These are phyloP conservation scores for Moelleriella libera DNA, from an alignment of 2,329 filamentous ascomycete species.

Conservation along the genomic window DNA sequence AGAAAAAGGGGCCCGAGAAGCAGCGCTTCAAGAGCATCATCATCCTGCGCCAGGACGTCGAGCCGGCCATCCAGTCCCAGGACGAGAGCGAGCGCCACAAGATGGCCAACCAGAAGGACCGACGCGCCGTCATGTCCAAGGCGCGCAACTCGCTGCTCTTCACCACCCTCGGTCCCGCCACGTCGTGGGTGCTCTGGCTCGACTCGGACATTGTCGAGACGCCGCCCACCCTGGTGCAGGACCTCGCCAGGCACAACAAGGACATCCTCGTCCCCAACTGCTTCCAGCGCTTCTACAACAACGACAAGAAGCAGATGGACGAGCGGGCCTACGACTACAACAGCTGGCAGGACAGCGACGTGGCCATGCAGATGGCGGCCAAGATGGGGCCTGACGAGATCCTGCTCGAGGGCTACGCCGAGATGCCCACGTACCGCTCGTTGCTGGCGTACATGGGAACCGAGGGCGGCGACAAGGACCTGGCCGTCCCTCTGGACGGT, in stretches of 20 bases:
- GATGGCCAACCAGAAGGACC: constrained; percentile 73
- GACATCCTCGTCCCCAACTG: constrained; percentile 92
- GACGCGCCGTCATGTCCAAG: constrained; percentile 81
- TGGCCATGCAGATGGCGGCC: constrained; percentile 58
- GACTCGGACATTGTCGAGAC: constrained; percentile 88
- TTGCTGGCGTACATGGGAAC: constrained; percentile 76
- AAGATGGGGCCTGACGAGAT: constrained; percentile 88
- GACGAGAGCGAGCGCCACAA: constrained; percentile 84
- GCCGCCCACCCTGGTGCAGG: constrained; percentile 73
- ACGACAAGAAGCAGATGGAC: constrained; percentile 51
- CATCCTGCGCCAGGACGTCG: constrained; percentile 90
- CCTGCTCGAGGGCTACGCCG: constrained; percentile 79
- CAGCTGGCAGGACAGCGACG: constrained; percentile 85
- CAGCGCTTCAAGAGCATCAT: constrained; percentile 85
- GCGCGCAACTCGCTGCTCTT: constrained; percentile 91
- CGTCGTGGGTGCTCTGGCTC: constrained; percentile 94
- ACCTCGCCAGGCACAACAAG: constrained; percentile 76
- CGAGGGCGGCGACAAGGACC: constrained; percentile 38
- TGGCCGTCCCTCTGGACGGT: constrained; percentile 69
- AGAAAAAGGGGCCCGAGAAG: constrained; percentile 60
- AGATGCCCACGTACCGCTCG: constrained; percentile 82
- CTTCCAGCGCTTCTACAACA: constrained; percentile 72
- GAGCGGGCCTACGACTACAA: constrained; percentile 93
- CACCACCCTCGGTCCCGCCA: constrained; percentile 80
- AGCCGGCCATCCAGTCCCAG: constrained; percentile 66